Conservation (phyloP, 306 rosid genomes). For the Malus sieversii region DNA sequence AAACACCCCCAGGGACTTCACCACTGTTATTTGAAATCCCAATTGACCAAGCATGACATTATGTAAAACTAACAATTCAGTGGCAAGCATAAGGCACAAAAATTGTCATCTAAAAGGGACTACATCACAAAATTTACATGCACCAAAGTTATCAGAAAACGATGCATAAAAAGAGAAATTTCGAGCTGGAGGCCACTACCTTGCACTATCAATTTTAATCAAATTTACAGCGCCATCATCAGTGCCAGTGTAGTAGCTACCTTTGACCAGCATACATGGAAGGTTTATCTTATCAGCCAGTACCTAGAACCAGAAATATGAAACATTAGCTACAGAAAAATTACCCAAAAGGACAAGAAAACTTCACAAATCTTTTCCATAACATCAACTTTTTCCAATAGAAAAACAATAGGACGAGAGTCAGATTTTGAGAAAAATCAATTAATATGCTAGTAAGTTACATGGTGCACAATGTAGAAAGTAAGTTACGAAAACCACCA, state of each 20-base stretch:
- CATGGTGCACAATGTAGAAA: slow-evolving; percentile 6
- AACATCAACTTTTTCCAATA: not conserved
- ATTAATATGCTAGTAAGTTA: not conserved
- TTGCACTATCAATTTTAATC: slow-evolving; percentile 78
- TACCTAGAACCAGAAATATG: slow-evolving; percentile 54
- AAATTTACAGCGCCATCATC: slow-evolving; percentile 97
- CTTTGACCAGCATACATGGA: slow-evolving; percentile 96
- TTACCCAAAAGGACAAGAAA: slow-evolving; percentile 1
- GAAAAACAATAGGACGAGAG: not conserved
- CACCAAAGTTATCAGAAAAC: slow-evolving; percentile 12
- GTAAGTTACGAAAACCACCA: slow-evolving; percentile 8
- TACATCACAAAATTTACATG: not conserved
- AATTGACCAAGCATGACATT: not conserved
- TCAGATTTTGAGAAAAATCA: slow-evolving; percentile 2
- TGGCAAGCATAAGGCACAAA: slow-evolving; percentile 2
- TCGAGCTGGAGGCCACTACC: slow-evolving; percentile 42
- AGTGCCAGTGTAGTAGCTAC: slow-evolving; percentile 97
- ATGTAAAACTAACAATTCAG: not conserved
- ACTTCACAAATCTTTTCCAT: not conserved
- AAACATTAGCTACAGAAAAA: slow-evolving; percentile 17
- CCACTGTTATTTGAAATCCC: not conserved
- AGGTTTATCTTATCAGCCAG: slow-evolving; percentile 89
- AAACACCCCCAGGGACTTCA: not conserved
- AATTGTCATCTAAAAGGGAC: slow-evolving; percentile 9
- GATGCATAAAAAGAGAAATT: not conserved